Conservation (phyloP, 305 asterid genomes). For the Solanum hybrid region DNA sequence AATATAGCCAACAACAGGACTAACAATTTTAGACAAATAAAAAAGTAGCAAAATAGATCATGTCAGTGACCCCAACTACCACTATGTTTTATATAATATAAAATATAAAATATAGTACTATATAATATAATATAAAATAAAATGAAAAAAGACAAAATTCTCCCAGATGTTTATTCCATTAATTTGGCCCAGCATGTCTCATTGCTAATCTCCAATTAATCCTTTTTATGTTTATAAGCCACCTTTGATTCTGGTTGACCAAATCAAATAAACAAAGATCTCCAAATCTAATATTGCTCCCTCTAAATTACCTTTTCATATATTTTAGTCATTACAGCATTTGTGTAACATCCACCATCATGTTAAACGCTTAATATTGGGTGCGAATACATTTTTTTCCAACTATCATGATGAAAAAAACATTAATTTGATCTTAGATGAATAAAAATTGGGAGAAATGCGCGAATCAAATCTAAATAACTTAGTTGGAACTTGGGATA, state of each 20-base stretch:
- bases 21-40: neutral
- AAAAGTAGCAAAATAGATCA: neutral
- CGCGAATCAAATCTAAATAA: neutral
- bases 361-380: neutral
- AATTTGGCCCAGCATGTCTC: neutral
- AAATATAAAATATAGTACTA: too few species aligned
- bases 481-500: neutral
- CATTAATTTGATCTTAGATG: neutral
- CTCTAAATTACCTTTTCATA: neutral
- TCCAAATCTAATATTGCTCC: neutral
- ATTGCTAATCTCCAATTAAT: neutral
- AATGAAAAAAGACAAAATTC: neutral
- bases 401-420: neutral
- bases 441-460: neutral
- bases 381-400: neutral
- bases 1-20: too few species aligned
- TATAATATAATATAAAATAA: neutral
- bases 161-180: neutral
- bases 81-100: neutral
- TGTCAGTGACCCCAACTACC: neutral
- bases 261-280: neutral
- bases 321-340: neutral
- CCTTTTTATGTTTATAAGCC: neutral
- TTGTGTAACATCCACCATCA: neutral
- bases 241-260: neutral